Evolutionary conservation across 257 asterid species (phyloP), one percentile per base, ranked within the genome.

Genomic region (Salvia hispanica): DNA sequence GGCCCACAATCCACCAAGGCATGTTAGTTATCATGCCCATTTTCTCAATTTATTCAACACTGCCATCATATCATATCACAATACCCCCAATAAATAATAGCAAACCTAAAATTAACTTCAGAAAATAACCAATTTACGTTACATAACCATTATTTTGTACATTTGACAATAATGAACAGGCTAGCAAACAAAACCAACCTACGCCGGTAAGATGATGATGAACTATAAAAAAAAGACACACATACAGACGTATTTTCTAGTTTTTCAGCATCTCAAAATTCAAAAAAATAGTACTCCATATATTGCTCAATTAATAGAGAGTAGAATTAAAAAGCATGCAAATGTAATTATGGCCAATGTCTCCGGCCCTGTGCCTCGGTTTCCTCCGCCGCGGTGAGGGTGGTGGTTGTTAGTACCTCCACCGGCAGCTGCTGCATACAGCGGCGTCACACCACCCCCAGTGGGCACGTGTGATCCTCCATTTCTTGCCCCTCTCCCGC

Each of bases 371-470:
- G 33, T 13, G 56, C 15, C 31, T 54, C 57, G 14, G 64, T 21
- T 63, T 33, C 76, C 88, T 21, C 79, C 84, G 14, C 71, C 50
- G 14, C 25, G 80, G 50, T 76, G 85, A 46, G 51, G 31, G 54
- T 36, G 87, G 74, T 61, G 78, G 48, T 55, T 73, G 43, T 61
- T 78, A 25, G 2, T 25, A 25, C 31, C 31, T 42, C 76, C 78
- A 5, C 72, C 81, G 11, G 21, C 21, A 18, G 40, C 40, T 1
- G 75, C 81, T 7, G 81, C 75, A 46, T 78, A 73, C 13, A 66
- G 0, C 15, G 85, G 87, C 37, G 77, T 65, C 14, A 54, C 78
- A 28, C 65, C 74, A 13, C 82, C 72, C 2, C 85, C 84, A 33
- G 86, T 7, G 46, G 82, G 83, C 25, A 64, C 33, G 56, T 34